Conservation (phyloP, 768 basidiomycete species). For the Tulasnella sp. region DNA sequence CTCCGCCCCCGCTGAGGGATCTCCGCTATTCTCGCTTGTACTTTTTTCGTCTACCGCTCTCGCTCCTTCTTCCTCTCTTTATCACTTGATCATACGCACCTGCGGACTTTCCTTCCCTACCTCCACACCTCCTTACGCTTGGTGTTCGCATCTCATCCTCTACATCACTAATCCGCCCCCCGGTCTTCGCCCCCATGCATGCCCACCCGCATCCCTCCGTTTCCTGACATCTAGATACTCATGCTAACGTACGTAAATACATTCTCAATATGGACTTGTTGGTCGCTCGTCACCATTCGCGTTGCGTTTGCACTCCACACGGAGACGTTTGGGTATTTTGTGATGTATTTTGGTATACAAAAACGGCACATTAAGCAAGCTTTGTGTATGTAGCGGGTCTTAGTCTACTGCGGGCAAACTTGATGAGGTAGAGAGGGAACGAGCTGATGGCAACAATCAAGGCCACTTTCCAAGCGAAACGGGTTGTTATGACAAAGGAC, state of each 20-base stretch:
- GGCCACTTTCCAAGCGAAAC: slow-evolving; percentile 93
- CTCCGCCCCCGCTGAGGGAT: background rate
- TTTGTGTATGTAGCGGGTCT: slow-evolving; percentile 95
- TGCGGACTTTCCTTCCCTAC: slow-evolving; percentile 14
- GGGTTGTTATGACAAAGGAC: slow-evolving; percentile 82
- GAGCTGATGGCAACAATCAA: slow-evolving; percentile 95
- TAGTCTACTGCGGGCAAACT: slow-evolving; percentile 79
- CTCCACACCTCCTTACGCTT: background rate
- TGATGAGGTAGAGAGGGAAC: slow-evolving; percentile 88
- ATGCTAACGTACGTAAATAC: slow-evolving; percentile 13
- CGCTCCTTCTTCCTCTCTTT: slow-evolving; percentile 16
- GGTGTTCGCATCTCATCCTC: background rate
- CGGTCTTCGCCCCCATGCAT: background rate
- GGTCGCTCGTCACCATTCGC: background rate
- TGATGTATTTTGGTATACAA: slow-evolving; percentile 5
- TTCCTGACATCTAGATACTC: slow-evolving; percentile 22
- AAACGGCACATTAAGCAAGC: slow-evolving; percentile 45
- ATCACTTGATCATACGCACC: background rate
- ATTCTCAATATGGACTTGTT: slow-evolving; percentile 25
- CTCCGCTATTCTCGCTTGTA: background rate
- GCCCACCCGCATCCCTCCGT: background rate
- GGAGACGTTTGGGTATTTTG: background rate
- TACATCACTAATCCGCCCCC: slow-evolving; percentile 5
- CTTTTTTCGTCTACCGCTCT: slow-evolving; percentile 13
- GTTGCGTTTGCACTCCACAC: background rate